Base-by-base conservation (phyloP, 2,329 filamentous ascomycete genomes). In the Pleomassaria siparia region DNA sequence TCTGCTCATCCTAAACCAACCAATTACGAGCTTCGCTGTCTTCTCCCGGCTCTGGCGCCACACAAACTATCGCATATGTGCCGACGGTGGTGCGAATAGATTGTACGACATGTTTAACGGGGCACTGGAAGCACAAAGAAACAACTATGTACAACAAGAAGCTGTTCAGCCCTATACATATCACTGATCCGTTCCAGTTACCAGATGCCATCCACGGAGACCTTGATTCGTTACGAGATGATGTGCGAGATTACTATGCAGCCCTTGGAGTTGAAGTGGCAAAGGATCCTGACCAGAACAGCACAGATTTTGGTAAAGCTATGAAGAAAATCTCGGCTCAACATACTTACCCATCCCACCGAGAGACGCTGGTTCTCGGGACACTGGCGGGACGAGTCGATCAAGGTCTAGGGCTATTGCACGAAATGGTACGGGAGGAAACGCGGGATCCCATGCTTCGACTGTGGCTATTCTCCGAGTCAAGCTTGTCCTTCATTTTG, bases 371-470 rank as follows among this genome's bases (percentile, higher is more conserved):
- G 11, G 84, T 88, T 29, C 74, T 96, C 6, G 91, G 92, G 32
- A 90, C 91, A 2, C 80, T 97, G 0, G 90, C 89, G 35, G 94
- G 94, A 6, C 85, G 94, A 24, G 88, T 97, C 13, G 94, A 99
- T 70, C 94, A 99, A 68, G 92, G 87, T 1, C 80, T 99, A 40
- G 91, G 89, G 47, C 85, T 95, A 60, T 80, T 99, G 43, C 89
- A 96, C 67, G 89, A 96, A 66, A 78, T 97, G 37, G 91, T 80
- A 47, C 72, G 76, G 49, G 79, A 78, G 57, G 72, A 77, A 46
- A 57, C 53, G 13, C 58, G 62, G 26, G 64, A 80, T 36, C 72
- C 77, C 0, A 66, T 63, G n/a, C 54, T 72, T 15, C 69, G 68
- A 16, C 61, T 97, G 54, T 96, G 86, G 72, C 80, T 99, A 8